phyloP scores from a whole-genome alignment of 208 protist genomes.

The Herpetomonas tarakana region DNA sequence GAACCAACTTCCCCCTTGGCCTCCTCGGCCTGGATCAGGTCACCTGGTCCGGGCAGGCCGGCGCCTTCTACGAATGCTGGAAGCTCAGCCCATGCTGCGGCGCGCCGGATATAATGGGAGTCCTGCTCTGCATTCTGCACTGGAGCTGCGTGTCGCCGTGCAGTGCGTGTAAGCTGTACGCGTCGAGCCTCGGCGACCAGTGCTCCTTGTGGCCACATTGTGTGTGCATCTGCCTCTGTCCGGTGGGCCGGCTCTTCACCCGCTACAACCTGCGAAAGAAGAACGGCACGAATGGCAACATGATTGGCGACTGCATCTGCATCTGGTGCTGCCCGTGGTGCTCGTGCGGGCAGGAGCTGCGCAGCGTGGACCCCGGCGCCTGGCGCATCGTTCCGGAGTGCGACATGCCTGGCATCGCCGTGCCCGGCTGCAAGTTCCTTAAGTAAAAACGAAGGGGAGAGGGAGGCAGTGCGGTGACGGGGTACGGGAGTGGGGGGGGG shows the following conservation, averaged over 20 bases:
- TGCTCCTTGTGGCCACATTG: constrained; percentile 71
- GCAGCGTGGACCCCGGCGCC: constrained; percentile 38
- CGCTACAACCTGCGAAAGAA: constrained; percentile 85
- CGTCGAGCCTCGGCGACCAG: constrained; percentile 56
- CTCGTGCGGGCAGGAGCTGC: constrained; percentile 74
- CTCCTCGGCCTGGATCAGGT: constrained; percentile 65
- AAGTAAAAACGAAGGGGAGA: too few relatives aligned
- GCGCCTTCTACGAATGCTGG: constrained; percentile 76
- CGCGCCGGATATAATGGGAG: constrained; percentile 37
- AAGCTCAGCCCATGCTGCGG: constrained; percentile 67
- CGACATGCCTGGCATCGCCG: constrained; percentile 28
- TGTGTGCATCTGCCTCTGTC: constrained; percentile 61
- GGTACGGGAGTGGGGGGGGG: too few relatives aligned
- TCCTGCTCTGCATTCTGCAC: constrained; percentile 48
- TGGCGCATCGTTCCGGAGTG: constrained; percentile 67
- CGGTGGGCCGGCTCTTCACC: constrained; percentile 57
- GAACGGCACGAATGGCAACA: constrained; percentile 63
- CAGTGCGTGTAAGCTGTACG: constrained; percentile 65
- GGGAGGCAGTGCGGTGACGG: too few relatives aligned
- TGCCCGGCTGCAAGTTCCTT: constrained; percentile 60
- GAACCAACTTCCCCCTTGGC: constrained; percentile 35
- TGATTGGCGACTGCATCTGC: constrained; percentile 76
- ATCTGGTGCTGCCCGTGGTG: constrained; percentile 62
- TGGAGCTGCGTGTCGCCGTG: constrained; percentile 50
- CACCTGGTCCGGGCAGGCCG: constrained; percentile 55